Base-by-base conservation (phyloP, 805 yeast genomes). In the Wickerhamomyces rabaulensis region DNA sequence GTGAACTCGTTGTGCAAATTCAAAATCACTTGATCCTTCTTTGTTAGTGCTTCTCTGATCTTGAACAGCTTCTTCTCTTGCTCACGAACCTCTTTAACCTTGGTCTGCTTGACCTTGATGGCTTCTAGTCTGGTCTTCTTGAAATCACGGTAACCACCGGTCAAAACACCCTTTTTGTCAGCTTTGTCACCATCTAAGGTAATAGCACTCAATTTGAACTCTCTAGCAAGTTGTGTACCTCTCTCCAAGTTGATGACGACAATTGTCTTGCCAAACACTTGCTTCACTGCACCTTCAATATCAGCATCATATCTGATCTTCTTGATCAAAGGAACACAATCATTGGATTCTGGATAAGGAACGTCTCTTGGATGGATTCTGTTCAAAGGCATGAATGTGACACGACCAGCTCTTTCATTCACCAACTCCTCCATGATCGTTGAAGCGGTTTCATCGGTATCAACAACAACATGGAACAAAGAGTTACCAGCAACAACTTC, bases 171-270 rank as follows among this genome's bases (percentile, higher is more conserved):
- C 53, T 74, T 79, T 41, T 79, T 80, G 55, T 88, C 95, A 42
- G 88, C 88, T 52, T 88, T 73, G 61, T 94, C 98, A 54, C 99
- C 99, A 63, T 88, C 95, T 16, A 92, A 68, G 0, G 99, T 94
- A 15, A 94, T 85, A 1, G 96, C 87, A 55, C 78, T 82, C 21
- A 91, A 66, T 26, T 78, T 76, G 61, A 71, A 77, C 9, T 69
- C 64, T 41, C 77, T 76, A 0, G 96, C 82, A 25, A 86, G 67
- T 53, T 80, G 83, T 3, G 82, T 71, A 4, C 95, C 95, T 26
- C 74, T 71, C 41, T 76, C 81, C 40, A 92, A 66, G 51, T 84
- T 80, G 47, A 78, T 75, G 44, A 91, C 83, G 1, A 94, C 91
- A 38, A 91, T 78, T 0, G 94, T 80, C 56, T 75, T 81, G 20